Conservation (phyloP, 257 asterid genomes). For the Leonotis leonurus region DNA sequence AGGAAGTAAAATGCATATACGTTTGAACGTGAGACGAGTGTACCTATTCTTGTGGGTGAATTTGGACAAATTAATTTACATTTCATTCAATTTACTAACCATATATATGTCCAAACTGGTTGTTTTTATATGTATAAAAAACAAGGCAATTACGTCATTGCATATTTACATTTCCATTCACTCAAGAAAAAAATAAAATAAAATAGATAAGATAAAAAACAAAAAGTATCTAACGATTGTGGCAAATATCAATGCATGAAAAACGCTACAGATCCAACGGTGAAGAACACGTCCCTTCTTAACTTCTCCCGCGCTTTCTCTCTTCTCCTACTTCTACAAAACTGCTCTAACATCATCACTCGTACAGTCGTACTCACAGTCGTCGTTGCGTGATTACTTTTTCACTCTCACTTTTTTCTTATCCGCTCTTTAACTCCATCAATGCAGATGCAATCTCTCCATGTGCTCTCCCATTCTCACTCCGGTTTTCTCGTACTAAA, state of each 20-base stretch:
- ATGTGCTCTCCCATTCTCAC: constrained; percentile 34
- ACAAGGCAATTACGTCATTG: no score
- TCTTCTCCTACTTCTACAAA: background rate
- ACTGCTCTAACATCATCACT: constrained; percentile 12
- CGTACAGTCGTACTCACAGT: background rate
- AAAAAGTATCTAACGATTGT: no score
- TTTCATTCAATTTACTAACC: no score
- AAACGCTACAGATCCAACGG: constrained; percentile 22
- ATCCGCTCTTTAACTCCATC: constrained; percentile 24
- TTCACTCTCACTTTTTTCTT: constrained; percentile 7
- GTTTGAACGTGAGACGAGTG: no score
- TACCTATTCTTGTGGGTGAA: no score
- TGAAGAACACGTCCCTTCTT: constrained; percentile 30
- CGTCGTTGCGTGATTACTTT: background rate
- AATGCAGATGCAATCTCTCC: constrained; percentile 32
- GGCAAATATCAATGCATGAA: background rate
- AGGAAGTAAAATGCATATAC: no score
- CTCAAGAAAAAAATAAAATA: no score
- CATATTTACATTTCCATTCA: no score
- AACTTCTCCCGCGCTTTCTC: background rate
- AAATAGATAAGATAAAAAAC: no score
- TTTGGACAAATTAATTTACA: no score
- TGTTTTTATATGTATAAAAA: no score
- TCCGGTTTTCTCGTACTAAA: constrained; percentile 33
- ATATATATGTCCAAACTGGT: no score